phyloP scores from a whole-genome alignment of 129 eudicot species.

The Tanacetum coccineum region DNA sequence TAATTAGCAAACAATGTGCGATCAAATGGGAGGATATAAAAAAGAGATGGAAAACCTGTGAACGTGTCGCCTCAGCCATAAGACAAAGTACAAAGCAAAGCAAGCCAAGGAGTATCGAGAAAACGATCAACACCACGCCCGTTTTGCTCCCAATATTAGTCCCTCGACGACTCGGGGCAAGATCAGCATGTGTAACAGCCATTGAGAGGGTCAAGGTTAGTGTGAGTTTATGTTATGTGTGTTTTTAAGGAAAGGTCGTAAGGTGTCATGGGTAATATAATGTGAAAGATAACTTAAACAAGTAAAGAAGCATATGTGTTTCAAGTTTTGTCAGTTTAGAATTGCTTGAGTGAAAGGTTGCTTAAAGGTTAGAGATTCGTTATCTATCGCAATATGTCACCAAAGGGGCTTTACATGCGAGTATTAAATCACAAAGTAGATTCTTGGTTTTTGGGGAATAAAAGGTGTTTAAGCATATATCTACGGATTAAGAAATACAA shows the following conservation, averaged over 20 bases:
- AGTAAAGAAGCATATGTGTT: conserved; percentile 1
- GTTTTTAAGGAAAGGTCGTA: not conserved
- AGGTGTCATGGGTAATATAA: conserved; percentile 9
- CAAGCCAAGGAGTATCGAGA: conserved; percentile 70
- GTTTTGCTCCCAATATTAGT: conserved; percentile 61
- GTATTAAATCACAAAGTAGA: conserved; percentile 21
- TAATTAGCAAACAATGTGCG: not conserved
- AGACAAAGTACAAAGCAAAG: conserved; percentile 81
- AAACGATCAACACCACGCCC: conserved; percentile 55
- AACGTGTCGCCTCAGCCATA: conserved; percentile 81
- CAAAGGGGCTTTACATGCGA: conserved; percentile 35
- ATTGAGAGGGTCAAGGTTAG: conserved; percentile 16
- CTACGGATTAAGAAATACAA: conserved; percentile 13
- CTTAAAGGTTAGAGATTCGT: conserved; percentile 84
- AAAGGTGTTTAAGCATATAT: conserved; percentile 18
- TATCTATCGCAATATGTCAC: conserved; percentile 25
- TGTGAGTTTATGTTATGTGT: conserved; percentile 9
- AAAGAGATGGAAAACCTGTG: conserved; percentile 48
- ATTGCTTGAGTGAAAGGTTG: conserved; percentile 97
- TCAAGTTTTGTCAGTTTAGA: conserved; percentile 36
- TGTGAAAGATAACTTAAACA: conserved; percentile 1
- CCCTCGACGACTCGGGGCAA: conserved; percentile 55
- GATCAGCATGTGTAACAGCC: conserved; percentile 93
- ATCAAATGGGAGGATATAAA: not conserved
- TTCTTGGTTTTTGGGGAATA: conserved; percentile 17